phyloP scores from a whole-genome alignment of 805 yeast species.

The Torulaspora microellipsoides region DNA sequence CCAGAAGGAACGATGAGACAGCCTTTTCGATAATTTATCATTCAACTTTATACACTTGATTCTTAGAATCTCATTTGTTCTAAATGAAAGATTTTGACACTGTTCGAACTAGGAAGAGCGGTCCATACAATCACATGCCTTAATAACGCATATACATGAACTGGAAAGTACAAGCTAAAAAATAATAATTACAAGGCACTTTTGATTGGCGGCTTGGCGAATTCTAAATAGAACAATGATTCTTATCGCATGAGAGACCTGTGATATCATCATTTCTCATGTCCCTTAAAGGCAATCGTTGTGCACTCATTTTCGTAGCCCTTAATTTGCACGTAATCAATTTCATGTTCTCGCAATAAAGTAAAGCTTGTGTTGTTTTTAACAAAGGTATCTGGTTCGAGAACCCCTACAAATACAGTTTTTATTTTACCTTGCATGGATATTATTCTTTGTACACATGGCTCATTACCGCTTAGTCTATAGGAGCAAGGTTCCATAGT shows the following conservation, averaged over 20 bases:
- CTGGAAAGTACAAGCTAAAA: too few species aligned
- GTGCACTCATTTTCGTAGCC: slow-evolving; percentile 75
- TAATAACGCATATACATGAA: too few species aligned
- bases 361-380: slow-evolving; percentile 60
- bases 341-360: slow-evolving; percentile 50
- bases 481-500: slow-evolving; percentile 97
- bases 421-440: slow-evolving; percentile 44
- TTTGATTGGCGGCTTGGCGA: background rate
- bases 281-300: slow-evolving; percentile 70
- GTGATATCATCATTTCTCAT: slow-evolving; percentile 29
- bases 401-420: slow-evolving; percentile 85
- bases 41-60: too few species aligned
- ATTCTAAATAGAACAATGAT: background rate
- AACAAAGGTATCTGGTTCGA: slow-evolving; percentile 90
- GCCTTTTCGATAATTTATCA: too few species aligned
- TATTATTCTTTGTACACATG: slow-evolving; percentile 80
- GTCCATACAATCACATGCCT: too few species aligned
- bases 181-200: background rate
- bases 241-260: background rate
- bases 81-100: too few species aligned
- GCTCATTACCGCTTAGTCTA: slow-evolving; percentile 82
- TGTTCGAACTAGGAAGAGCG: too few species aligned
- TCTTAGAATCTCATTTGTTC: too few species aligned
- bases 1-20: too few species aligned
- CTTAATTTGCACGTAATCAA: slow-evolving; percentile 73